These are phyloP conservation scores for Chaetomium globosum DNA, from an alignment of 2,329 filamentous ascomycete species.

Conservation along the genomic window DNA sequence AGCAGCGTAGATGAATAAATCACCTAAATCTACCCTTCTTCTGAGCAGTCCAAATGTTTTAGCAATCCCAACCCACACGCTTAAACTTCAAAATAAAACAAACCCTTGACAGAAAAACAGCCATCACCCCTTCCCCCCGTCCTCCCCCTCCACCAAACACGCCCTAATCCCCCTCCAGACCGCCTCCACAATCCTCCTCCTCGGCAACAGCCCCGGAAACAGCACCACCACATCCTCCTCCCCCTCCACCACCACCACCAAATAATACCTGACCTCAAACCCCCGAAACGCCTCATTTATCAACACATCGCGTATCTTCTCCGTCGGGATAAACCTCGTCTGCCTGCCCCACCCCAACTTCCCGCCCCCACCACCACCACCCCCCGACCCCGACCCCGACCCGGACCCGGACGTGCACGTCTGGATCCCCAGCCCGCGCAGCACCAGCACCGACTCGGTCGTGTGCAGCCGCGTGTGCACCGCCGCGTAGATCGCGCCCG, in stretches of 20 bases:
- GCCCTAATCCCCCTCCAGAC: conserved; percentile 86
- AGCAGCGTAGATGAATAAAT: conserved; percentile 21
- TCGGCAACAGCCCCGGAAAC: conserved; percentile 79
- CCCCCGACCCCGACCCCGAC: conserved; percentile 16
- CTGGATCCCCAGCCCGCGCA: conserved; percentile 88
- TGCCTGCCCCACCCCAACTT: conserved; percentile 26
- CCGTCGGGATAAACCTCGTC: conserved; percentile 77
- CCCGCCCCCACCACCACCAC: conserved; percentile 41
- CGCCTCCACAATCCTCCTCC: conserved; percentile 73
- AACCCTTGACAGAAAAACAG: neutral
- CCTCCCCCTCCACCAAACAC: conserved; percentile 72
- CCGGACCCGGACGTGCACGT: conserved; percentile 62
- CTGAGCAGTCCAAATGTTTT: too few relatives aligned
- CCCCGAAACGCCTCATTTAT: conserved; percentile 94
- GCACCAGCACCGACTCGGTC: conserved; percentile 84
- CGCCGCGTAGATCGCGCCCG: conserved; percentile 48
- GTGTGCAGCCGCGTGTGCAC: conserved; percentile 51
- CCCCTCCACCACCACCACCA: conserved; percentile 85
- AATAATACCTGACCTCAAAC: conserved; percentile 86
- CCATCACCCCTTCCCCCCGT: conserved; percentile 24
- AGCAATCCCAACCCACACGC: neutral
- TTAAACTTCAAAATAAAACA: neutral
- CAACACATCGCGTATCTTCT: conserved; percentile 87
- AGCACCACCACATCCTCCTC: conserved; percentile 92
- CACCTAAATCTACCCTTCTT: neutral